Base-by-base conservation (phyloP, 345 rosid genomes). In the Populus pruinosa region DNA sequence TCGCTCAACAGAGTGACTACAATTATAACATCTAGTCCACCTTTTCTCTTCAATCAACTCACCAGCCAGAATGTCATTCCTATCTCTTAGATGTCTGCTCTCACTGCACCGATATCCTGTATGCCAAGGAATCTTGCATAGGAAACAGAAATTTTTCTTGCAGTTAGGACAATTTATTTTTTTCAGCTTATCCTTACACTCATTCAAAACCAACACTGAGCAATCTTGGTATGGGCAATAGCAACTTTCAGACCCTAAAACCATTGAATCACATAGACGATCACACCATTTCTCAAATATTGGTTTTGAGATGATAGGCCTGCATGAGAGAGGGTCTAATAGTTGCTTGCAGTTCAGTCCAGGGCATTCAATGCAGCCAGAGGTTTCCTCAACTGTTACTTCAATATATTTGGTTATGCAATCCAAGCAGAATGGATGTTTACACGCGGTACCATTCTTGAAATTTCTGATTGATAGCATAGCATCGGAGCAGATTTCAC, bases 191-290 rank as follows among this genome's bases (percentile, higher is more conserved):
- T 77, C 74, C 49, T 67, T 77, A 8, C 87, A 81, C 72, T 84
- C 84, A 38, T 84, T 79, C 79, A 81, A 38, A 59, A 84, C 65
- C 83, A 84, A 70, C 13, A 35, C 74, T 6, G 67, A 53, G 77
- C 87, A 84, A 66, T 79, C 76, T 35, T 31, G 73, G 68, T 84
- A 55, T 4, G 87, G 87, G 67, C 87, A 84, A 44, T 79, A 84
- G 75, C 83, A 41, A 14, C 74, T 78, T 17, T 81, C 77, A 50
- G 56, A 39, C 29, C 72, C 43, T 66, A 66, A 63, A 27, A 79
- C 69, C 13, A 38, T 8, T 0, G 78, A 73, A 16, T 84, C 81
- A 31, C 76, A 70, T 10, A 84, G 84, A 70, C 56, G 41, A 70
- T 84, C 87, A 66, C 82, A 76, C 84, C 85, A 84, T 49, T 79